A percentile compares a stretch with the other conserved stretches of the same genome.
Evolutionary conservation across 2,329 filamentous ascomycete species (phyloP).

Genomic region (Boeremia exigua): DNA sequence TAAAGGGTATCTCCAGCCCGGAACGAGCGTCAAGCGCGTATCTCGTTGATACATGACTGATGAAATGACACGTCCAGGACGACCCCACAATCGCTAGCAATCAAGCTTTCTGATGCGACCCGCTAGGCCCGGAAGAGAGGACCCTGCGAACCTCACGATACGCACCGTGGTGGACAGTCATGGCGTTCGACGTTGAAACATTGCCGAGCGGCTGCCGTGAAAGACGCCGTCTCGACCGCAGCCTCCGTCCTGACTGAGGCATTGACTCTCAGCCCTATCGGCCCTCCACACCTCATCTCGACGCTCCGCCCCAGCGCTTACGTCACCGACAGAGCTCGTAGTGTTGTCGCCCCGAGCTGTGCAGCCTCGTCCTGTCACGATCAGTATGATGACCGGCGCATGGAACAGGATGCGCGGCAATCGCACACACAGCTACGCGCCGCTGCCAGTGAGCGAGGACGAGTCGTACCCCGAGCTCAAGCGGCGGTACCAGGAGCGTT

Average conservation of each 20-base stretch:
- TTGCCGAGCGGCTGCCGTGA: neutral
- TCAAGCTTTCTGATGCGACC: slow-evolving; percentile 11
- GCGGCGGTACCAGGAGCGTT: slow-evolving; percentile 19
- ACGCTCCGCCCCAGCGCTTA: neutral
- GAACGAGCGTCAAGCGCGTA: slow-evolving; percentile 16
- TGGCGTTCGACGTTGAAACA: slow-evolving; percentile 6
- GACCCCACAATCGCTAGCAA: slow-evolving; percentile 8
- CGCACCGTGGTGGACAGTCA: slow-evolving; percentile 6
- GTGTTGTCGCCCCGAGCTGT: neutral
- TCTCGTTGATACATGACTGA: slow-evolving; percentile 13
- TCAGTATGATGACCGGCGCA: slow-evolving; percentile 30
- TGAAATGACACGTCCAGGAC: slow-evolving; percentile 12
- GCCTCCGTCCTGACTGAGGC: neutral
- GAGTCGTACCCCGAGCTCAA: slow-evolving; percentile 28
- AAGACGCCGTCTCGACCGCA: neutral
- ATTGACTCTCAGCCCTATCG: neutral
- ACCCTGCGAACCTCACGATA: slow-evolving; percentile 2
- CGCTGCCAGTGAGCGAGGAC: slow-evolving; percentile 42
- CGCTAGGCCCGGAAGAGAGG: slow-evolving; percentile 11
- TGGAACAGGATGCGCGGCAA: slow-evolving; percentile 39
- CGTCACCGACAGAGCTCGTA: slow-evolving; percentile 5
- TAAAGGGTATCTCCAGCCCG: slow-evolving; percentile 6
- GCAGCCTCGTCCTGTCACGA: neutral
- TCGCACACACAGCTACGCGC: slow-evolving; percentile 33
- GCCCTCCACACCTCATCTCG: neutral